A percentile compares a stretch with the other conserved stretches of the same genome.
phyloP scores from a whole-genome alignment of 179 eudicot genomes.

The Sideroxylon spinosum region DNA sequence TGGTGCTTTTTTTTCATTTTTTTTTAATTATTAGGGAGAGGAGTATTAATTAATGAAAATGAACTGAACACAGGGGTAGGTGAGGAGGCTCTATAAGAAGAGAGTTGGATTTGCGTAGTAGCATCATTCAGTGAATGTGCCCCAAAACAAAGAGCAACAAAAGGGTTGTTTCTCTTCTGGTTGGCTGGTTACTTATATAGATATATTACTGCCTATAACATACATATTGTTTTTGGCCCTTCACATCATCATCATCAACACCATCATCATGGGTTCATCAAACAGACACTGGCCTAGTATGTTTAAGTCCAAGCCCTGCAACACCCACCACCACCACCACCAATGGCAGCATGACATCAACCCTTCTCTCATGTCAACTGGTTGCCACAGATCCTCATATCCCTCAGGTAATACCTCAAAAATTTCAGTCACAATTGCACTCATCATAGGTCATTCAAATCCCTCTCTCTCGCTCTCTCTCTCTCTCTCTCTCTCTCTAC shows the following conservation, averaged over 20 bases:
- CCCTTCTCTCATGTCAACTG: conserved; percentile 40
- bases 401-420: conserved; percentile 34
- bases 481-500: neutral
- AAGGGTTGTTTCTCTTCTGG: conserved; percentile 18
- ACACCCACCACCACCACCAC: conserved; percentile 34
- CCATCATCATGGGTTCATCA: conserved; percentile 61
- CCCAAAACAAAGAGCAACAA: conserved; percentile 16
- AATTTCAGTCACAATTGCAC: neutral
- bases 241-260: conserved; percentile 22
- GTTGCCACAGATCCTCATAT: conserved; percentile 38
- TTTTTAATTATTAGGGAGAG: conserved; percentile 1
- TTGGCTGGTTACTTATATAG: neutral
- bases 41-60: conserved; percentile 17
- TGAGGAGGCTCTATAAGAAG: conserved; percentile 42
- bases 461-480: neutral
- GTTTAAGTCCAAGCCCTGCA: conserved; percentile 83
- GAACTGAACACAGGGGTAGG: conserved; percentile 37
- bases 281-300: conserved; percentile 96
- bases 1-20: neutral
- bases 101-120: conserved; percentile 19
- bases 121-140: conserved; percentile 20
- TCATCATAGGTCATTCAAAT: neutral
- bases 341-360: conserved; percentile 46
- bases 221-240: neutral
- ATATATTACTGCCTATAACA: neutral